A percentile compares a stretch with the other conserved stretches of the same genome.
Conservation (phyloP, 148 eudicot genomes). For the Persicaria maculosa region DNA sequence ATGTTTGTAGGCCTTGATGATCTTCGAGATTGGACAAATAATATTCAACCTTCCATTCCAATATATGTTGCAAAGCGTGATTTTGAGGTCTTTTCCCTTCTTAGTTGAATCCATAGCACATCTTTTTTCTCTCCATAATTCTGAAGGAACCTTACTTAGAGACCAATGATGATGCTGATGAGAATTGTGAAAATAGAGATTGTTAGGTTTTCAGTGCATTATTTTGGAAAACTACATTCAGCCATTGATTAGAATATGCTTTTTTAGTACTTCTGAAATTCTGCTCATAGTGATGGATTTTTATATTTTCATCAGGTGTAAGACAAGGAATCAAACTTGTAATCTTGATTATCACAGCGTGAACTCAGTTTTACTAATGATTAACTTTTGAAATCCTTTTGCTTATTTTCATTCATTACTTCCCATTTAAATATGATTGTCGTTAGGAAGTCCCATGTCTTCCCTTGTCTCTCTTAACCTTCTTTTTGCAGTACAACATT, state of each 20-base stretch:
- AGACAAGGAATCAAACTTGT: background rate
- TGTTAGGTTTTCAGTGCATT: background rate
- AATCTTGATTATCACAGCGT: background rate
- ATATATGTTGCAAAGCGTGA: constrained; percentile 87
- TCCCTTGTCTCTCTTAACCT: too few species aligned
- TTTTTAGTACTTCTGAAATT: background rate
- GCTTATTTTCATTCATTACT: background rate
- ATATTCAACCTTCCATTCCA: constrained; percentile 78
- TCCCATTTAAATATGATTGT: too few species aligned
- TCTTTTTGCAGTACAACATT: too few species aligned
- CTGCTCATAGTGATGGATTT: background rate
- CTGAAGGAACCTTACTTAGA: too few species aligned
- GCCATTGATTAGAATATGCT: too few species aligned
- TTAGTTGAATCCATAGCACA: background rate
- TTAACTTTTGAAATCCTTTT: background rate
- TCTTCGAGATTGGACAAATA: constrained; percentile 99
- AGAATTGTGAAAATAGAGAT: background rate
- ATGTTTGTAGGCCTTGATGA: constrained; percentile 76
- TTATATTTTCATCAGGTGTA: background rate
- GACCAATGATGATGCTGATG: too few species aligned
- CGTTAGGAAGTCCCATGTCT: too few species aligned
- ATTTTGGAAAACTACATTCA: too few species aligned
- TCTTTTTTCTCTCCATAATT: too few species aligned
- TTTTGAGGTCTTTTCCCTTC: constrained; percentile 60
- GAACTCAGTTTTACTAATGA: background rate